Conservation (phyloP, 345 rosid genomes). For the Sisymbrium irio region DNA sequence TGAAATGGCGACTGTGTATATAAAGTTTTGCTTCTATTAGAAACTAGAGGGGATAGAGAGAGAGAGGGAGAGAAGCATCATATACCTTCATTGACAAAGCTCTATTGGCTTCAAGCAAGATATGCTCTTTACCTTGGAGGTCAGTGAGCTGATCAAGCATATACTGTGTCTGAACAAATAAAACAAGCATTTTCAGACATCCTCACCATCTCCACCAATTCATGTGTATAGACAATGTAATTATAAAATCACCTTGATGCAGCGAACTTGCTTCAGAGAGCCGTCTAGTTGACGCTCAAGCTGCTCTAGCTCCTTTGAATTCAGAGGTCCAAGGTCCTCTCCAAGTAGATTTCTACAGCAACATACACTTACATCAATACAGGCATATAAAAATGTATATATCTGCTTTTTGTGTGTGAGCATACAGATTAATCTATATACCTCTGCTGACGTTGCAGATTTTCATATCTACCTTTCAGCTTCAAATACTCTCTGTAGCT, state of each 20-base stretch:
- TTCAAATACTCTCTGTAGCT: slow-evolving; percentile 41
- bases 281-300: slow-evolving; percentile 88
- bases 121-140: slow-evolving; percentile 87
- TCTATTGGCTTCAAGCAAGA: slow-evolving; percentile 83
- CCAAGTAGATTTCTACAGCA: slow-evolving; percentile 80
- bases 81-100: slow-evolving; percentile 77
- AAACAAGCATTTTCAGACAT: slow-evolving; percentile 9
- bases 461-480: slow-evolving; percentile 39
- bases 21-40: neutral
- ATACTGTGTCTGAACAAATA: slow-evolving; percentile 65
- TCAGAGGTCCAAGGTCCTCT: slow-evolving; percentile 86
- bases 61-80: neutral
- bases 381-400: neutral
- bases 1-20: neutral
- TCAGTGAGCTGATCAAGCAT: slow-evolving; percentile 95
- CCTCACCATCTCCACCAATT: neutral
- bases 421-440: neutral
- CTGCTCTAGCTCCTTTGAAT: slow-evolving; percentile 93
- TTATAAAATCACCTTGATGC: slow-evolving; percentile 58
- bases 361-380: slow-evolving; percentile 11
- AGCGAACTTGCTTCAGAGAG: slow-evolving; percentile 84
- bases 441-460: slow-evolving; percentile 39
- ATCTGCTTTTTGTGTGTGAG: neutral
- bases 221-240: neutral
- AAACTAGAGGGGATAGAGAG: no score